Base-by-base conservation (phyloP, 1,284 basidiomycete species). In the Sporisorium exsertum region DNA sequence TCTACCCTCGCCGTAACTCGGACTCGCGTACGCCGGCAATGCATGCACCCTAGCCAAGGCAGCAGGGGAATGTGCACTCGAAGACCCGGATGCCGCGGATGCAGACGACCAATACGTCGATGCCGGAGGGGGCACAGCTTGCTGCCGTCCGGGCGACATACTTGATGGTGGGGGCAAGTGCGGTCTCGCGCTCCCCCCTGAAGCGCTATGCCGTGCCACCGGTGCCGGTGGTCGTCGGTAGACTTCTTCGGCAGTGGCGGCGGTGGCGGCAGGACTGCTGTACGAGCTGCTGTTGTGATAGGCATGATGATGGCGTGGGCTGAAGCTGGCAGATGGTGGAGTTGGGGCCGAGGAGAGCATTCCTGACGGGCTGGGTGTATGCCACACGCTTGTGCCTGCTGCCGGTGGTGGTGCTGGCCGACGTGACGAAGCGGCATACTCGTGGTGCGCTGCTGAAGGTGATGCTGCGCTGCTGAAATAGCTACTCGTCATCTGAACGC, bases 341-440 rank as follows among this genome's bases (percentile, higher is more conserved):
- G 69, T 62, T 1, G 63, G 64, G 1, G 64, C 64, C 2, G 42
- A 32, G 1, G 43, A 33, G 1, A 66, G 16, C 5, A 64, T 47
- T 0, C 43, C 46, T 0, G 58, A 62, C 5, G 59, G 64, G 22
- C 56, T 63, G 1, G 69, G 69, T 2, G 69, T 59, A 18, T 66
- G 63, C 63, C 69, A 72, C 10, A 47, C 42, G 6, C 15, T 13
- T 5, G 58, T 8, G 2, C 45, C 10, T 18, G 55, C 29, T 12
- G 12, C 13, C 10, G 50, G 32, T 18, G 35, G 5, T 13, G 58
- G 9, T 5, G 42, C 7, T 24, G 32, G n/a, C 1, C 42, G 26
- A 9, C 33, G 27, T 29, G 40, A 10, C 24, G 52, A 20, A 5
- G 40, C n/a, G 5, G n/a, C 8, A 18, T 26, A 37, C 24, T 35